Percentiles rank a stretch among this genome's conserved stretches.
phyloP scores from a whole-genome alignment of 176 grass and related monocot genomes.

The Themeda triandra region DNA sequence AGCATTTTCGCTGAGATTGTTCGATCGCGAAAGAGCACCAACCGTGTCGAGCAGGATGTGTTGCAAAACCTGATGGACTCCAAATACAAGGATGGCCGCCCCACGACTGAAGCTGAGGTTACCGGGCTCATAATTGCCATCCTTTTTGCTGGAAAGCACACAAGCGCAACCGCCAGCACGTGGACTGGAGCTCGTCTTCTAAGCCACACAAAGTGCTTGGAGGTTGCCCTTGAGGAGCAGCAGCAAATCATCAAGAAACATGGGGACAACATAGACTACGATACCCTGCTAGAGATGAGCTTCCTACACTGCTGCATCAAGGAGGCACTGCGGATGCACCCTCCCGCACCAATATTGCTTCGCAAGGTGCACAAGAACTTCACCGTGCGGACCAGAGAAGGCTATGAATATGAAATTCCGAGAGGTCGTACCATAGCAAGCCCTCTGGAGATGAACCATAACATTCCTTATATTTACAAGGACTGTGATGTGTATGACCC shows the following conservation, averaged over 20 bases:
- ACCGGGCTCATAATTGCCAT: neutral
- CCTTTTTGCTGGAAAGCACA: neutral
- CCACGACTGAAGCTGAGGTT: neutral
- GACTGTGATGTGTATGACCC: neutral
- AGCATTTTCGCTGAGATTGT: too few relatives aligned
- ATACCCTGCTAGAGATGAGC: neutral
- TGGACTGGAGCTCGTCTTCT: too few relatives aligned
- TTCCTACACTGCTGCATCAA: too few relatives aligned
- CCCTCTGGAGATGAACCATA: neutral
- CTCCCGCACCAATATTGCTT: too few relatives aligned
- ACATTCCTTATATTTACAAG: neutral
- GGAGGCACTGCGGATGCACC: too few relatives aligned
- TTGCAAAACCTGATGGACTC: neutral
- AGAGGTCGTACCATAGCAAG: neutral
- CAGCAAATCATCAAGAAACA: too few relatives aligned
- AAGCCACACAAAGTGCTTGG: too few relatives aligned
- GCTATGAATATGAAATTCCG: neutral
- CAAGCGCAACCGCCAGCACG: too few relatives aligned
- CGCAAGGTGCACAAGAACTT: too few relatives aligned
- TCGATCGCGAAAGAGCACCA: neutral
- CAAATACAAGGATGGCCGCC: neutral
- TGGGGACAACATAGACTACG: neutral
- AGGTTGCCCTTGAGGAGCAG: too few relatives aligned
- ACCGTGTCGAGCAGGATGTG: neutral
- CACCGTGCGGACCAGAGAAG: too few relatives aligned